Evolutionary conservation across 2,329 filamentous ascomycete species (phyloP).

Genomic region (Neonectria coccinea): DNA sequence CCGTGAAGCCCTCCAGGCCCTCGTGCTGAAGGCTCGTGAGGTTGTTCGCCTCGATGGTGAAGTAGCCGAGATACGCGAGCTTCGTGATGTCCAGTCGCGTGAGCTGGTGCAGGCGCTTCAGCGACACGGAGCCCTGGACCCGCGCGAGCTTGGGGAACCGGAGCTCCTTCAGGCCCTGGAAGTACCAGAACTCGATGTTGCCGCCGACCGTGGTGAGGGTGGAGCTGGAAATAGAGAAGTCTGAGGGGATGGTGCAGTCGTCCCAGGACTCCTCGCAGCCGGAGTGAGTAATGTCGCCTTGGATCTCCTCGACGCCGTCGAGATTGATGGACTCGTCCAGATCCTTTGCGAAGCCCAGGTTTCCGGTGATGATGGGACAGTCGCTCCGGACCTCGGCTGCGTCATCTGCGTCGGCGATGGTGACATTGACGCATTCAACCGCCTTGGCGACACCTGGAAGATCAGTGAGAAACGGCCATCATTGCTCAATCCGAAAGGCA

Average conservation of each 20-base stretch:
- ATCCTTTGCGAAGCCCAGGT: conserved; percentile 10
- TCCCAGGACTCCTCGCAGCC: conserved; percentile 14
- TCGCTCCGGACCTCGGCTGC: conserved; percentile 24
- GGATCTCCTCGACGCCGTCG: conserved; percentile 27
- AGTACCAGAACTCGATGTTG: conserved; percentile 21
- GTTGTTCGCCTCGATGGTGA: conserved; percentile 26
- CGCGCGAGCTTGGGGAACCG: conserved; percentile 25
- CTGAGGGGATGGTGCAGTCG: conserved; percentile 7
- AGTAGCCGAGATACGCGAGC: conserved; percentile 22
- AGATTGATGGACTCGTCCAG: conserved; percentile 30
- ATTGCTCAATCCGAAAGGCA: neutral
- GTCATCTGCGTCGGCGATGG: conserved; percentile 27
- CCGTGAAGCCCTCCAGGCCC: conserved; percentile 30
- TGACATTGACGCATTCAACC: conserved; percentile 29
- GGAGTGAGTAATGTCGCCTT: conserved; percentile 22
- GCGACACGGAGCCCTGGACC: conserved; percentile 21
- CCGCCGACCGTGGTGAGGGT: conserved; percentile 29
- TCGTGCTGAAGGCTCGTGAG: conserved; percentile 27
- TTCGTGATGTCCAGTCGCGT: conserved; percentile 31
- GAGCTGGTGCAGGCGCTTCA: conserved; percentile 28
- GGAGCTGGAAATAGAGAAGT: conserved; percentile 29
- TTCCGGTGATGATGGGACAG: conserved; percentile 28
- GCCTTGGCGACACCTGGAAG: conserved; percentile 12
- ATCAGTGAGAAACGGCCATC: neutral
- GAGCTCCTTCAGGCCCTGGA: conserved; percentile 30